Base-by-base conservation (phyloP, 1,139 yeast genomes). In the Yamadazyma blattariae region DNA sequence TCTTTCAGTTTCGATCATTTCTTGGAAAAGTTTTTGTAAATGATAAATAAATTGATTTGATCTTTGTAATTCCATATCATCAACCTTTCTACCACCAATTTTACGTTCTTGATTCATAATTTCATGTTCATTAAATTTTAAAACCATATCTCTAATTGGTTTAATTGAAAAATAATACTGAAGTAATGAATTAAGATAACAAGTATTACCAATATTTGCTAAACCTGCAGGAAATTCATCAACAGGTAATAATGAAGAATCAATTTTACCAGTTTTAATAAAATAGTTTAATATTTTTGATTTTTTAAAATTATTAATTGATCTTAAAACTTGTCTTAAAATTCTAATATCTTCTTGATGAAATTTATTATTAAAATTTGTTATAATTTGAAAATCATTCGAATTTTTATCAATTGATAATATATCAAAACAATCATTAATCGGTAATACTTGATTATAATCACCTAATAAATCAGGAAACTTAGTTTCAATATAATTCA, bases 121-220 rank as follows among this genome's bases (percentile, higher is more conserved):
- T 16, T 52, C 55, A 11, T 48, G 44, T 33, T 62, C 71, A 31
- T 71, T 69, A 44, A 83, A 88, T 1, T 64, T 52, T 35, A 85
- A 52, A 13, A 88, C 73, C 42, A 77, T 72, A 1, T 83, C 79
- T 39, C 97, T 71, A 31, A 92, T 64, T 0, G 97, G 97, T 36
- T 78, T 77, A 34, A 92, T 79, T 9, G 90, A 84, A 59, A 88
- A 92, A 55, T 88, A 90, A 51, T 83, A 92, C 53, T 92, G 98
- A 23, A 92, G 64, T 35, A 92, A 67, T 0, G 97, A 89, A 54
- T 92, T 92, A 53, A 92, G 69, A 48, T 92, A 92, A 57, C 98
- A 92, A 0, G 98, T 90, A 54, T 92, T 92, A 23, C 98, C 97
- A 47, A 89, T 89, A 52, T 92, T 92, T 56, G 84, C 87, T 52